Percentiles rank a stretch among this genome's conserved stretches.
phyloP scores from a whole-genome alignment of 495 filamentous ascomycete genomes.

The Cercophora scortea region DNA sequence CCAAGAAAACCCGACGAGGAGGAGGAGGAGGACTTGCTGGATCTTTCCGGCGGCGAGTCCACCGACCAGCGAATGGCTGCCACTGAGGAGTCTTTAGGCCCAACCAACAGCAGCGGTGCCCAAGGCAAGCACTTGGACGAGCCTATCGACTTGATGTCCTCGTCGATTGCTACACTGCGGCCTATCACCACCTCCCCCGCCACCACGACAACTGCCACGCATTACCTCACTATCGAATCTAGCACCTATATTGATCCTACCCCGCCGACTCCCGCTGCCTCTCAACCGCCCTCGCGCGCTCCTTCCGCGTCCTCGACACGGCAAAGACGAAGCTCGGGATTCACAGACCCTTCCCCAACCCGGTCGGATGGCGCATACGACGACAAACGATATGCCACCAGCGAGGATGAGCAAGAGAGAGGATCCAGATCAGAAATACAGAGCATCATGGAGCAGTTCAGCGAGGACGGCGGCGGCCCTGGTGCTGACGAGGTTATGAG shows the following conservation, averaged over 20 bases:
- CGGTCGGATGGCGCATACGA: conserved; percentile 50
- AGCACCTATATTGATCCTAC: conserved; percentile 55
- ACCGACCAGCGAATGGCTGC: too few species aligned
- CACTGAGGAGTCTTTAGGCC: too few species aligned
- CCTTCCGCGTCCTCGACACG: conserved; percentile 34
- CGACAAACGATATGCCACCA: conserved; percentile 36
- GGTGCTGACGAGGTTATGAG: conserved; percentile 75
- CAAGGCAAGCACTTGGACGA: not conserved
- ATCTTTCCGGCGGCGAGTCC: conserved; percentile 1
- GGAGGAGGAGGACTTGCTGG: conserved; percentile 11
- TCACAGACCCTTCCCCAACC: conserved; percentile 45
- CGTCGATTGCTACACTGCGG: conserved; percentile 44
- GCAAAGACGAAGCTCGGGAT: conserved; percentile 20
- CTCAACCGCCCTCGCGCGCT: conserved; percentile 41
- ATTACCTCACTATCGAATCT: conserved; percentile 34
- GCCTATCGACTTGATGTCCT: conserved; percentile 37
- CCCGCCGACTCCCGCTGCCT: conserved; percentile 48
- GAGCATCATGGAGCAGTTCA: conserved; percentile 88
- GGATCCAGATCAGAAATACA: conserved; percentile 82
- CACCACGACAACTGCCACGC: conserved; percentile 22
- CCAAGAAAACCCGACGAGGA: not conserved
- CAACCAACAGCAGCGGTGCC: not conserved
- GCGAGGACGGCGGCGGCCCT: conserved; percentile 56
- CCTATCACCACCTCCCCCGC: conserved; percentile 25
- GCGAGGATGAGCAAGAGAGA: conserved; percentile 52